Base-by-base conservation (phyloP, 1,284 basidiomycete genomes). In the Ustilago nuda region DNA sequence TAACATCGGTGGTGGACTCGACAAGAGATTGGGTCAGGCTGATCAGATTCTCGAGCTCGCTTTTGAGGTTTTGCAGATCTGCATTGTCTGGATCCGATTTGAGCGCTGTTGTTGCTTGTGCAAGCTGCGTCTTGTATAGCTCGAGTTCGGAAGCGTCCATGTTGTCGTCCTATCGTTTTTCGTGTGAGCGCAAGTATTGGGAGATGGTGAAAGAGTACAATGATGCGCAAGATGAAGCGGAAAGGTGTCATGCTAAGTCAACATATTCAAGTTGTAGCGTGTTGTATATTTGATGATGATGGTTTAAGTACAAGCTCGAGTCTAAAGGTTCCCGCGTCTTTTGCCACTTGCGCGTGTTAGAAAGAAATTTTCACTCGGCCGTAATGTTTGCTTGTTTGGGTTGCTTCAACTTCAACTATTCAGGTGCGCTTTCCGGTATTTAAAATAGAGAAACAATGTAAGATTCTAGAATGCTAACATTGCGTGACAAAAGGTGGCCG, bases 11-110 rank as follows among this genome's bases (percentile, higher is more conserved):
- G 52, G 12, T 37, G 43, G 55, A 19, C 4, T 37, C 32, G 8
- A 50, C 37, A 15, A 79, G 68, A 19, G 76, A 65, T 33, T 76
- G 58, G 89, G 94, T 94, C 79, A 98, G 91, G 35, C 90, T 89
- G 85, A 98, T 95, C 84, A 99, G 92, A 87, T 96, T 92, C 81
- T 92, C 89, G 68, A 99, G 89, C 88, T 98, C 94, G 30, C 90
- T 89, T 82, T 92, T 92, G 71, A 98, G 90, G 17, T 85, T 87
- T 56, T 87, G 83, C 37, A 90, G 86, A 86, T 95, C 95, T 65
- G 88, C 86, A 86, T 96, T 98, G 76, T 89, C 88, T 5, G 94
- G 93, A 86, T 98, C 95, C 32, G 90, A 87, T 65, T 91, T 89
- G 61, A 99, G 91, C 32, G 94, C 93, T 66, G 91, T 87, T 84